Evolutionary conservation across 2,329 filamentous ascomycete species (phyloP), one percentile per base, ranked within the genome.

Genomic region (Stemphylium vesicarium): DNA sequence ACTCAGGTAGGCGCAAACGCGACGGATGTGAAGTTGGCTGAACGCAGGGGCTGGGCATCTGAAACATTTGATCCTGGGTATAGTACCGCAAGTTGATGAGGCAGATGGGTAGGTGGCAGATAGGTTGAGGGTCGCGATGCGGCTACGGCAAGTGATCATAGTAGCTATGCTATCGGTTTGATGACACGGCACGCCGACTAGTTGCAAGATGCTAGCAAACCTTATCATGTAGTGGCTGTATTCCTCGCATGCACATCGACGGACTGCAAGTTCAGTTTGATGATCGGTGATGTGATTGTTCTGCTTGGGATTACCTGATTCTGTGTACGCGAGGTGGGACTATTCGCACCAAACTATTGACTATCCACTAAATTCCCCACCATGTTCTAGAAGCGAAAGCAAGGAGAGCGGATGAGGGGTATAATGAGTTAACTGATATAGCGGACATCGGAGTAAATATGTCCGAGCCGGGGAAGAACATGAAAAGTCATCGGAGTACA

Each of bases 51-150:
- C 45, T 43, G 39, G 33, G 33, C 50, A 52, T 52, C 53, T 66
- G 60, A 67, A 67, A 68, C 64, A 53, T 39, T 57, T 38, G 9
- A 64, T 42, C 56, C 62, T 53, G 37, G 57, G 29, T 53, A 63
- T 68, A 66, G 46, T 56, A 65, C 51, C 56, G 49, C 39, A 48
- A 39, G 39, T 45, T 46, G 56, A 55, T 61, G 57, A 61, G 56
- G 61, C 60, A 46, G 49, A 53, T 33, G 50, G 33, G 40, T 36
- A 52, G 33, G 40, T 36, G 37, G 39, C 36, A 52, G 20, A 38
- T 18, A 18, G 22, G 38, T 20, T 26, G 26, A 31, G 31, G 36
- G n/a, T 12, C 42, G 15, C 42, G 32, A 32, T 45, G 32, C 51
- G 48, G 36, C 44, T 37, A 43, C 42, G 15, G 42, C 50, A 12